Evolutionary conservation across 2,329 filamentous ascomycete genomes (phyloP), one percentile per base, ranked within the genome.

Genomic region (Penicillium digitatum): DNA sequence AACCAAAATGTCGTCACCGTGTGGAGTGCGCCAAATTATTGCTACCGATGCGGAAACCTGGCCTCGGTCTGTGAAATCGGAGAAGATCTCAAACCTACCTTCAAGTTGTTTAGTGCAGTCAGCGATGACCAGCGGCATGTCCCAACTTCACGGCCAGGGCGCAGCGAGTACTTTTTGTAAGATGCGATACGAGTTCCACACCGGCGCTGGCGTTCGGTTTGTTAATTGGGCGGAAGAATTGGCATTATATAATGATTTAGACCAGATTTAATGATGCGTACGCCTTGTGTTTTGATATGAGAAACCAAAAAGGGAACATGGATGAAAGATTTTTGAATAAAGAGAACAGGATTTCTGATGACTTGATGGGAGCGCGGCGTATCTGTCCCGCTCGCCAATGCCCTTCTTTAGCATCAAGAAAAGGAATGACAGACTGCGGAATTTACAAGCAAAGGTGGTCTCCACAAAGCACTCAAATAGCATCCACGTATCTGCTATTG

Each of bases 21-120:
- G 24, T 88, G 86, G 81, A 84, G 69, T 86, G 89, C 89, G 38
- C 89, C 89, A 58, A 93, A 93, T 75, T 97, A 97, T 81, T 97
- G 93, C 80, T 97, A 99, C 81, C 85, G 93, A 74, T 99, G 93
- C 70, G 94, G 94, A 69, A 99, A 99, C 76, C 90, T 88, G 58
- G 86, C 86, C 20, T 86, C 82, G 5, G 95, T 96, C 71, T 96
- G 96, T 87, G 91, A 91, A 49, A 86, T 96, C 27, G 86, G 88
- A 62, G 87, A 88, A 67, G 88, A 94, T 67, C 80, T 96, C 49
- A 86, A 90, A 57, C 91, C 93, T 31, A 90, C 89, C 67, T 99
- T 99, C 78, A 94, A 78, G 61, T 65, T 78, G 27, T 78, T 78
- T 65, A 74, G 74, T 54, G 76, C 76, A 5, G 76, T 78, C 42